Conservation (phyloP, 257 asterid species). For the Solanum virginianum region DNA sequence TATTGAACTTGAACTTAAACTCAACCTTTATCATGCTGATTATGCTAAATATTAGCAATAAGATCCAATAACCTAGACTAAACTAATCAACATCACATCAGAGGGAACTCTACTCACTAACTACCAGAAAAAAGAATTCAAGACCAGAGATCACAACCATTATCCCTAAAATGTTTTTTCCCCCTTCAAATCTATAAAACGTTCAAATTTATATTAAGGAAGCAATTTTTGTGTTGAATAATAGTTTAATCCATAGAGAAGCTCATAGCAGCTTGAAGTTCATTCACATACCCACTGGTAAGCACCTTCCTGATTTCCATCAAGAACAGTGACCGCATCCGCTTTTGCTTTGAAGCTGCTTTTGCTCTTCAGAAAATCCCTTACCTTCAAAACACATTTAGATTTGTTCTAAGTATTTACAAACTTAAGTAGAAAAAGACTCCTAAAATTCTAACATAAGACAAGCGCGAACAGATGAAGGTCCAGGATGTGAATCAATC, state of each 20-base stretch:
- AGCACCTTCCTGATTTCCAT: conserved; percentile 69
- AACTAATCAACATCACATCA: neutral
- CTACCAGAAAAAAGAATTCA: neutral
- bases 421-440: neutral
- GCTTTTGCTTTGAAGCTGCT: conserved; percentile 32
- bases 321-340: conserved; percentile 50
- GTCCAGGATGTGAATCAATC: neutral
- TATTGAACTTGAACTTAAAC: neutral
- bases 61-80: neutral
- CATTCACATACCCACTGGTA: conserved; percentile 53
- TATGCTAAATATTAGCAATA: neutral
- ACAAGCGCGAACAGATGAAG: neutral
- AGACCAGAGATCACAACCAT: neutral
- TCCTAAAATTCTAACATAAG: neutral
- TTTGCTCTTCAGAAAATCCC: conserved; percentile 27
- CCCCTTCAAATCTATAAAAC: neutral
- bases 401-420: neutral
- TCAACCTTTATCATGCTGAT: neutral
- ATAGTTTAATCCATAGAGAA: neutral
- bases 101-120: neutral
- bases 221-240: neutral
- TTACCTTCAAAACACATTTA: conserved; percentile 30
- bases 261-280: neutral
- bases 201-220: neutral
- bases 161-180: neutral